Evolutionary conservation across 2,329 filamentous ascomycete species (phyloP), one percentile per base, ranked within the genome.

Genomic region (Cladorrhinum sp.): DNA sequence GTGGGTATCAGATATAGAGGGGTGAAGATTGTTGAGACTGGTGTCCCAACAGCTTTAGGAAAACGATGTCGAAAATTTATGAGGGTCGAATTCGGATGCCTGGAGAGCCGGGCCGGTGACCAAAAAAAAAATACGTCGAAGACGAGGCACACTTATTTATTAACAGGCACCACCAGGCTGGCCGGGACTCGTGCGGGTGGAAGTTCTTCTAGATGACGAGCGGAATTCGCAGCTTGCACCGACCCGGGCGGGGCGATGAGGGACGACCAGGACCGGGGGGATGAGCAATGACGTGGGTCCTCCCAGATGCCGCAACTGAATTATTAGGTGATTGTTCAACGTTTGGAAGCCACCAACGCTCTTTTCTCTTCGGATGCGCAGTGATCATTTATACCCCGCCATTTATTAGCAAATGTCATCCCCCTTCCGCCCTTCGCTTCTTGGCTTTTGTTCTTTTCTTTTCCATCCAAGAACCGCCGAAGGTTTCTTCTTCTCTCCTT

Each of bases 261-360:
- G 38, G 50, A 55, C 38, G 36, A 23, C 16, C 13, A 23, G 45
- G 51, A 32, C 20, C 24, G 23, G 38, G 59, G 58, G 48, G 49
- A 45, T 5, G 41, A 50, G 45, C 57, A 61, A 64, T 66, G 62
- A 64, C 64, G 64, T 66, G 64, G 64, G 62, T 48, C 50, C 32
- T 18, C 32, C 50, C 12, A 36, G 22, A 48, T 23, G 55, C 52
- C 51, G 22, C 57, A 49, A 57, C 12, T 51, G 48, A 16, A 36
- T 49, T 51, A 25, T 36, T 36, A 12, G 32, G 25, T 29, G 25
- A 29, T 10, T 29, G 25, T 36, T 36, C 32, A 36, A 36, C 32
- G 16, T 9, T n/a, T 13, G 12, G 12, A 36, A 36, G 32, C 32
- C 32, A 36, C 32, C 10, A 36, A 36, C 32, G 32, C 16, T 36